phyloP scores from a whole-genome alignment of 2,329 filamentous ascomycete species.

The Colletotrichum navitas region DNA sequence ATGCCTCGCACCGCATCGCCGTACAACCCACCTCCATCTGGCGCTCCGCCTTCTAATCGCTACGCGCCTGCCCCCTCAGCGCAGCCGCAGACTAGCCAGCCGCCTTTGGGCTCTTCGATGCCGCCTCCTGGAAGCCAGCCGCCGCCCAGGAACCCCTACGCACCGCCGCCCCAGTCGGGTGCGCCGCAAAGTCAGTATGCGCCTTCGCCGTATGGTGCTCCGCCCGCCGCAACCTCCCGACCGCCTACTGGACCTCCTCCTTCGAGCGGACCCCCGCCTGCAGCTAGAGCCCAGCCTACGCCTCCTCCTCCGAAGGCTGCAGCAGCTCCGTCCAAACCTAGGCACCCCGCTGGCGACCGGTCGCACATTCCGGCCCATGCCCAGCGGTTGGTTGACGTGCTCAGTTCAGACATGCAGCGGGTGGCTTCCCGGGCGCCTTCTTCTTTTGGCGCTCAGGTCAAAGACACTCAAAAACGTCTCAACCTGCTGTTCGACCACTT shows the following conservation, averaged over 20 bases:
- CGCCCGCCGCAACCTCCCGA: slow-evolving; percentile 50
- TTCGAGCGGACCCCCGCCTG: slow-evolving; percentile 49
- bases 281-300: slow-evolving; percentile 52
- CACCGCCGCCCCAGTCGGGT: slow-evolving; percentile 60
- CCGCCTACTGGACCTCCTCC: slow-evolving; percentile 57
- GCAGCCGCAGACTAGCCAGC: slow-evolving; percentile 63
- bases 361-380: slow-evolving; percentile 87
- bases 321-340: slow-evolving; percentile 66
- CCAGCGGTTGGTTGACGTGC: slow-evolving; percentile 82
- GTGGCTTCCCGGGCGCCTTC: slow-evolving; percentile 87
- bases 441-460: slow-evolving; percentile 89
- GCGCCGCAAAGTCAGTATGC: slow-evolving; percentile 70
- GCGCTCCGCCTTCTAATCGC: slow-evolving; percentile 77
- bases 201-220: slow-evolving; percentile 63
- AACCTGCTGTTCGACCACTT: slow-evolving; percentile 96
- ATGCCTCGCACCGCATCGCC: slow-evolving; percentile 84
- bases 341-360: slow-evolving; percentile 86
- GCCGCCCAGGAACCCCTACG: slow-evolving; percentile 56
- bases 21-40: slow-evolving; percentile 83
- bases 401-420: slow-evolving; percentile 87
- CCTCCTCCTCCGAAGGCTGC: slow-evolving; percentile 62
- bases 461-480: slow-evolving; percentile 93
- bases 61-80: slow-evolving; percentile 78
- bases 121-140: slow-evolving; percentile 60
- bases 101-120: slow-evolving; percentile 52